Conservation (phyloP, 805 yeast species). For the Wickerhamomyces tratensis region DNA sequence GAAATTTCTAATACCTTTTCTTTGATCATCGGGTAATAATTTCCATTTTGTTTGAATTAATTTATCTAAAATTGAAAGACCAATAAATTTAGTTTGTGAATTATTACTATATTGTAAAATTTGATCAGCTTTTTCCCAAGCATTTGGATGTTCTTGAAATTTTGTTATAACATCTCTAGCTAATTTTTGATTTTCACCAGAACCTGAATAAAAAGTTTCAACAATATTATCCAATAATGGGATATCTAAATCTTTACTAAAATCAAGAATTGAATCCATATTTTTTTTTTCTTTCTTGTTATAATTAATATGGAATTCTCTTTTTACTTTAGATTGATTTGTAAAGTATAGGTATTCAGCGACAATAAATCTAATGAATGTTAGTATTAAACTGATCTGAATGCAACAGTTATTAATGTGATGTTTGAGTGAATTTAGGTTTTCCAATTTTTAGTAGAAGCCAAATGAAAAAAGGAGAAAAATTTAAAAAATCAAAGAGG, state of each 20-base stretch:
- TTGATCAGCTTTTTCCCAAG: conserved; percentile 92
- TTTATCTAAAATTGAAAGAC: conserved; percentile 81
- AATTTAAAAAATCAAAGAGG: no score
- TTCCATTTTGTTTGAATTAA: conserved; percentile 92
- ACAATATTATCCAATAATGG: conserved; percentile 75
- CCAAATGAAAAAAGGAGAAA: no score
- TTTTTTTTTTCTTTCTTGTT: neutral
- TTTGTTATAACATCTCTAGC: conserved; percentile 67
- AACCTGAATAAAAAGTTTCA: conserved; percentile 71
- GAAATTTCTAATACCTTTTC: conserved; percentile 89
- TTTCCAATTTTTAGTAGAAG: no score
- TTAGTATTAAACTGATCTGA: no score
- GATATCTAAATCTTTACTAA: conserved; percentile 76
- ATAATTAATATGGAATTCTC: no score
- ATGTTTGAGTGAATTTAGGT: no score
- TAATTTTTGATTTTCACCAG: conserved; percentile 54
- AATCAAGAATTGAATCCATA: conserved; percentile 88
- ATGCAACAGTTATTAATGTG: no score
- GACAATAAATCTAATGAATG: no score
- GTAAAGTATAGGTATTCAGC: no score
- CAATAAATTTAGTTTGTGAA: conserved; percentile 88
- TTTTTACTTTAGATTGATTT: no score
- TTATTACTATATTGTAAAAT: conserved; percentile 71
- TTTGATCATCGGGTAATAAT: conserved; percentile 77
- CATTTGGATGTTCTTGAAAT: conserved; percentile 90